A percentile compares a stretch with the other conserved stretches of the same genome.
These are phyloP conservation scores for Capronia americana DNA, from an alignment of 2,329 filamentous ascomycete genomes.

Conservation along the genomic window DNA sequence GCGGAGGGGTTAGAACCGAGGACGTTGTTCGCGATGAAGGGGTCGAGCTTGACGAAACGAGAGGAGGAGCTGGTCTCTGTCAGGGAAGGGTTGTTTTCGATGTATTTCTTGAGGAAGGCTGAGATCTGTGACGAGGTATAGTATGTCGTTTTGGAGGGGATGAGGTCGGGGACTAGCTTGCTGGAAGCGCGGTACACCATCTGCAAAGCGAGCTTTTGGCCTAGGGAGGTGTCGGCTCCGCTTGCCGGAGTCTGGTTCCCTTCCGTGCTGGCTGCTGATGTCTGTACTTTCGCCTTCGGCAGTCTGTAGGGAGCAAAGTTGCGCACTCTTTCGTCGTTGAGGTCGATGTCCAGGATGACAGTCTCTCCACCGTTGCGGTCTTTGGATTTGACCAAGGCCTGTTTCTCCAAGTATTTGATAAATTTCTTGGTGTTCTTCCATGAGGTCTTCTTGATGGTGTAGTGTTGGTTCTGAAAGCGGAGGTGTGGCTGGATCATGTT, in stretches of 20 bases:
- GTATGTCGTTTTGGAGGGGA: conserved; percentile 58
- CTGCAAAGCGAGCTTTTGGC: conserved; percentile 55
- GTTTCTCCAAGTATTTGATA: conserved; percentile 71
- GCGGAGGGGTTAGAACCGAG: conserved; percentile 60
- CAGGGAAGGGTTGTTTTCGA: conserved; percentile 46
- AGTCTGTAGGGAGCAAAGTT: conserved; percentile 68
- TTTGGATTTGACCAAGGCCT: conserved; percentile 67
- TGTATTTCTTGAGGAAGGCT: conserved; percentile 62
- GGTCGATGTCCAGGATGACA: conserved; percentile 69
- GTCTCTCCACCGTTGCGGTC: conserved; percentile 69
- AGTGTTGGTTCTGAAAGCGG: conserved; percentile 63
- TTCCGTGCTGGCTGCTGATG: conserved; percentile 48
- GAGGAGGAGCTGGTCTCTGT: conserved; percentile 45
- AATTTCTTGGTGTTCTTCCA: conserved; percentile 75
- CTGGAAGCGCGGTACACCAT: conserved; percentile 63
- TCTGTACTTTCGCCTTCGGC: conserved; percentile 61
- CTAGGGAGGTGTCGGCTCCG: conserved; percentile 48
- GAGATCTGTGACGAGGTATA: conserved; percentile 68
- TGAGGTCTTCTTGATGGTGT: conserved; percentile 73
- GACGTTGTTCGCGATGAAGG: conserved; percentile 67
- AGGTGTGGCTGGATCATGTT: conserved; percentile 71
- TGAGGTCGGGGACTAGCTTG: conserved; percentile 63
- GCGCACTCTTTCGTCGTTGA: conserved; percentile 60
- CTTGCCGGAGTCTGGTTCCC: conserved; percentile 41
- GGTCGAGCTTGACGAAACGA: conserved; percentile 66